Base-by-base conservation (phyloP, 2,329 filamentous ascomycete species). In the Aspergillus caelatus region DNA sequence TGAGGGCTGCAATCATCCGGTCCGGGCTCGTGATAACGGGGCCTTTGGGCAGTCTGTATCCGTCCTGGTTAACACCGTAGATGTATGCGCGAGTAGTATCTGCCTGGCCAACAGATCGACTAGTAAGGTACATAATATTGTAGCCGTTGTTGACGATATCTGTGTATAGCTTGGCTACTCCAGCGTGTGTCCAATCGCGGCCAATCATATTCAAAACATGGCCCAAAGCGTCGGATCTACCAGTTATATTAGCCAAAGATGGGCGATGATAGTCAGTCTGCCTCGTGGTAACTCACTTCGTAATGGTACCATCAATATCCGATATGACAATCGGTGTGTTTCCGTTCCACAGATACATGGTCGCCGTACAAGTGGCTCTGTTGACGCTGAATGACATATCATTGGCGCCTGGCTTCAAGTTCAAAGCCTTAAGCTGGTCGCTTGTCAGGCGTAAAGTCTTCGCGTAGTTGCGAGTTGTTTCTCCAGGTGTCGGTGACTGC, bases 271-370 rank as follows among this genome's bases (percentile, higher is more conserved):
- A 30, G 54, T 32, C 7, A 58, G 16, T 23, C 7, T 58, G 4
- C 43, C 6, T n/a, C 21, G 9, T n/a, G 28, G 16, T 4, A 30
- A 68, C 80, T 72, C 71, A 85, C 81, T 99, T 99, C 63, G 95
- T 99, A 72, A 99, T 99, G 26, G 95, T 99, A 58, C 95, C 95
- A 78, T 99, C 95, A 72, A 99, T 98, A 77, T 99, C 95, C 0
- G 94, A 98, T 67, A 99, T 97, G 55, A 99, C 94, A 61, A 99
- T 94, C 0, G 95, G 96, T 0, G 91, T 91, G 71, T 96, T 91
- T 73, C 94, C 88, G 68, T 88, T 90, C 96, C 95, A 99, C 64
- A 96, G 86, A 76, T 93, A 99, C 89, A 99, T 96, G 71, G 88
- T 91, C 16, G 94, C 95, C 58, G 89, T 89, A 79, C 95, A 99